Percentiles rank a stretch among this genome's conserved stretches.
These are phyloP conservation scores for Russula earlei DNA, from an alignment of 768 basidiomycete species.

Conservation along the genomic window DNA sequence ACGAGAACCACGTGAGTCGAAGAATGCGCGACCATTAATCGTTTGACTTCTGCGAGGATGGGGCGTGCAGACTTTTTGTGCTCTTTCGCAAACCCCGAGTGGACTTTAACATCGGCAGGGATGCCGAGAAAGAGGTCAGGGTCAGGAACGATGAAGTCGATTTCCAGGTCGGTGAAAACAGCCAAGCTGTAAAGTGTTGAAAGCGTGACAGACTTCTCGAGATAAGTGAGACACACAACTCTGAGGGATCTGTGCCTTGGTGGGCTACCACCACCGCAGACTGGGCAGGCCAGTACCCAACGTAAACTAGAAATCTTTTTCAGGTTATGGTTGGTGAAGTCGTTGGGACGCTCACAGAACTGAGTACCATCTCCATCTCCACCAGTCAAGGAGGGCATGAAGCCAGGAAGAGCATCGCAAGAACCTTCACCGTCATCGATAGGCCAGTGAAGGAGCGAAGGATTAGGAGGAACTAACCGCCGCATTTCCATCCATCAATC, in stretches of 20 bases:
- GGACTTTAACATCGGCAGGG: slow-evolving; percentile 2
- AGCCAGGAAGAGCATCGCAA: slow-evolving; percentile 33
- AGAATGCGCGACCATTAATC: slow-evolving; percentile 5
- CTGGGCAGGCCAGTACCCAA: slow-evolving; percentile 17
- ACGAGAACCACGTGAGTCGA: slow-evolving; percentile 13
- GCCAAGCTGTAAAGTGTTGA: not conserved
- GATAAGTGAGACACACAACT: slow-evolving; percentile 3
- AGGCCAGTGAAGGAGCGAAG: not conserved
- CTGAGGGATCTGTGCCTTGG: slow-evolving; percentile 14
- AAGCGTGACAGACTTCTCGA: not conserved
- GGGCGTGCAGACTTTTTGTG: slow-evolving; percentile 11
- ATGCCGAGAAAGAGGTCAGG: slow-evolving; percentile 7
- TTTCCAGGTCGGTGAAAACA: slow-evolving; percentile 5
- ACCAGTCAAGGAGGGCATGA: slow-evolving; percentile 34
- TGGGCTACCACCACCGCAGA: slow-evolving; percentile 18
- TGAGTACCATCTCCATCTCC: slow-evolving; percentile 43
- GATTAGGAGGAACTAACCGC: slow-evolving; percentile 27
- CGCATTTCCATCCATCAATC: slow-evolving; percentile 36
- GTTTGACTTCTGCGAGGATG: slow-evolving; percentile 16
- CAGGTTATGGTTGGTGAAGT: not conserved
- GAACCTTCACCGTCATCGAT: slow-evolving; percentile 26
- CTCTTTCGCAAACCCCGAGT: slow-evolving; percentile 9
- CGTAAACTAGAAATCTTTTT: slow-evolving; percentile 11
- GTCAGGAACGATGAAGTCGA: not conserved
- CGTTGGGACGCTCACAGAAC: slow-evolving; percentile 31